These are phyloP conservation scores for Alternaria brassicicola DNA, from an alignment of 2,329 filamentous ascomycete species.

Conservation along the genomic window DNA sequence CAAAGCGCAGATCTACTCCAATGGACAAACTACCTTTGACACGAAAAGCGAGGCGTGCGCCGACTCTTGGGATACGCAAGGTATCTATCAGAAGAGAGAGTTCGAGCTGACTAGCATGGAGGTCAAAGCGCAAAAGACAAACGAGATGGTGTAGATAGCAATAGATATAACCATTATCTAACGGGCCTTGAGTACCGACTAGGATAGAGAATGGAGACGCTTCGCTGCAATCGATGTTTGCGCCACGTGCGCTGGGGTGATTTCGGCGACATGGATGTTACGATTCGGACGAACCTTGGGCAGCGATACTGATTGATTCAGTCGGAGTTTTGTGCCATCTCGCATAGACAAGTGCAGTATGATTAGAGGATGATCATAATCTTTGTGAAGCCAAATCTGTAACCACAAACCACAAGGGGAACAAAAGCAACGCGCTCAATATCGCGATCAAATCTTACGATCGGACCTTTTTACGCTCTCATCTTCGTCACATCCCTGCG, in stretches of 20 bases:
- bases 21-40: conserved; percentile 23
- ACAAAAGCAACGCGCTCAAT: neutral
- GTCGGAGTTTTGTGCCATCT: neutral
- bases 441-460: neutral
- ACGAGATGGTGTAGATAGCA: conserved; percentile 5
- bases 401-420: neutral
- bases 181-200: neutral
- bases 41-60: conserved; percentile 15
- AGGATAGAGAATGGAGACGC: conserved; percentile 6
- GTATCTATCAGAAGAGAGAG: conserved; percentile 34
- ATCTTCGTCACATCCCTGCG: neutral
- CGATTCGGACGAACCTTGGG: neutral
- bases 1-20: conserved; percentile 30
- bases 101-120: conserved; percentile 34
- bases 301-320: neutral
- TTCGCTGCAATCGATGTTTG: conserved; percentile 1
- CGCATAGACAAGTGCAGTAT: neutral
- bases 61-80: conserved; percentile 35
- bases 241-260: neutral
- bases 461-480: neutral
- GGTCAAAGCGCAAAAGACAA: conserved; percentile 9
- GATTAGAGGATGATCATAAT: neutral
- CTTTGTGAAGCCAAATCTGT: neutral
- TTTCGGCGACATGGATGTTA: neutral
- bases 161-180: neutral